Base-by-base conservation (phyloP, 2,329 filamentous ascomycete genomes). In the Monosporascus cannonballus region DNA sequence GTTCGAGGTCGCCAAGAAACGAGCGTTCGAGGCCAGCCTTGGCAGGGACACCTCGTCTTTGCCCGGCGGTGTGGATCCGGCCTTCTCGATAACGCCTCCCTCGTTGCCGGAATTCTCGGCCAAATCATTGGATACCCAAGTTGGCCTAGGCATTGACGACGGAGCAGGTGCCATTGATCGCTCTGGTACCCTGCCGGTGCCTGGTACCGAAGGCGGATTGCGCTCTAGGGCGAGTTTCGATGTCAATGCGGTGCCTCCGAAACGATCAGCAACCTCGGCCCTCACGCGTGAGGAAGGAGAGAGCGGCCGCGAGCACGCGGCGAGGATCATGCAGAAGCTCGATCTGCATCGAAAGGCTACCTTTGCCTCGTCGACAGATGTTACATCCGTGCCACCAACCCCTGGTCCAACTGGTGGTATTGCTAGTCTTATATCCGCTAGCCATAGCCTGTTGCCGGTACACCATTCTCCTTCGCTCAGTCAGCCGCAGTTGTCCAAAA, bases 1-100 rank as follows among this genome's bases (percentile, higher is more conserved):
- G 0, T 96, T 99, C 62, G 93, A 99, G 61, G 83, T 92, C 17
- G 92, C 93, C 50, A 99, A 99, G 73, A 90, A 92, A 61, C 90
- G 87, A 66, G 93, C 93, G 0, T 82, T 99, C 47, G 90, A 97
- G 66, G 86, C 79, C 17, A 86, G 76, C 63, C 80, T 84, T 58
- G 77, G 75, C 34, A 73, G 77, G 49, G 76, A 76, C 48, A 75
- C 67, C 51, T 72, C 69, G 22, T 67, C 73, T 2, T 65, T 79
- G 4, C 71, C 75, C 5, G 77, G 78, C 24, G 74, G 76, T 24
- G 64, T 78, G 47, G 86, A 87, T 62, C 84, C 92, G 50, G 94
- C 94, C 14, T 99, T 97, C 71, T 88, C 92, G 6, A 95, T 99
- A 59, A 94, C 89, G 3, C 88, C 91, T 8, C 90, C 94, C 15